phyloP scores from a whole-genome alignment of 371 early-diverging fungal genomes.

The Mortierella polycephala region DNA sequence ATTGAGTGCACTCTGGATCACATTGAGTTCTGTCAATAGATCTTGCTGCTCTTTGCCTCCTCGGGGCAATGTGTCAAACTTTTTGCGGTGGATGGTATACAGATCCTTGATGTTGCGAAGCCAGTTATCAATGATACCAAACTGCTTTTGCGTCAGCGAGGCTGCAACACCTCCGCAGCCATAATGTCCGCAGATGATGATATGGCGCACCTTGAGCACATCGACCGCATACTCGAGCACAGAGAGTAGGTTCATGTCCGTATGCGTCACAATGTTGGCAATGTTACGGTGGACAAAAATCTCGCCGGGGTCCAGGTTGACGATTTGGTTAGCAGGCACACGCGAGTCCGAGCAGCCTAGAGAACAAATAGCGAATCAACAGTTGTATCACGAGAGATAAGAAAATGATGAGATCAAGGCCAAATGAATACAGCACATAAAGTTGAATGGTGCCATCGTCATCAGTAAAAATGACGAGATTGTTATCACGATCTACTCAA shows the following conservation, averaged over 20 bases:
- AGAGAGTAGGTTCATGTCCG: constrained; percentile 83
- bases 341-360: constrained; percentile 88
- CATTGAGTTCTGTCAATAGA: constrained; percentile 79
- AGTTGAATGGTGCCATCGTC: not conserved
- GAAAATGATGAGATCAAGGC: not conserved
- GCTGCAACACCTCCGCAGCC: constrained; percentile 90
- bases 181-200: constrained; percentile 94
- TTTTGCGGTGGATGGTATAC: constrained; percentile 66
- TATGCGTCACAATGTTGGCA: constrained; percentile 86
- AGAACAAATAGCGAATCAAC: too few relatives aligned
- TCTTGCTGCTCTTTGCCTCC: constrained; percentile 59
- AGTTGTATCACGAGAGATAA: too few relatives aligned
- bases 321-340: constrained; percentile 79
- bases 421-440: not conserved
- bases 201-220: constrained; percentile 89
- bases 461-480: not conserved
- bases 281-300: constrained; percentile 97
- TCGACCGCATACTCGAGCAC: constrained; percentile 95
- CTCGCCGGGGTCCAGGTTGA: constrained; percentile 79
- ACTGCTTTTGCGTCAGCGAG: constrained; percentile 67
- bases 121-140: constrained; percentile 90
- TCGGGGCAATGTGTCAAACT: constrained; percentile 59
- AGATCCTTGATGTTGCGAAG: constrained; percentile 83
- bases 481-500: too few relatives aligned
- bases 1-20: constrained; percentile 76